These are phyloP conservation scores for Dictyophora rubrovolvata DNA, from an alignment of 768 basidiomycete species.

Conservation along the genomic window DNA sequence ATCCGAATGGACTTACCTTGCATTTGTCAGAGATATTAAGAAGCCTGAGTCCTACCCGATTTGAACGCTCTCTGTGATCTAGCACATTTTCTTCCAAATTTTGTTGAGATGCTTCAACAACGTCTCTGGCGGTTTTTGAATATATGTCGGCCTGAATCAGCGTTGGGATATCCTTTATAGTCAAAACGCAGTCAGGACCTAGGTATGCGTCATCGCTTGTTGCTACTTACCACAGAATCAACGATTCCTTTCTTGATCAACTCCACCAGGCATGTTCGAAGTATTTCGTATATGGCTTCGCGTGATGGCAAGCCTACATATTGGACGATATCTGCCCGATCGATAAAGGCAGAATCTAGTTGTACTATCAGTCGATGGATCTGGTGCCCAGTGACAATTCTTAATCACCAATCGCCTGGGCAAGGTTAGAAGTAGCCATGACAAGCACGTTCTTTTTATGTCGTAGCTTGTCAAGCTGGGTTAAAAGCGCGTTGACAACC, in stretches of 20 bases:
- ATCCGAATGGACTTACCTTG: constrained; percentile 43
- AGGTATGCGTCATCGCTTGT: not conserved
- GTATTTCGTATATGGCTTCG: constrained; percentile 89
- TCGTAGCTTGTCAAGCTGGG: constrained; percentile 92
- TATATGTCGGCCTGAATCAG: constrained; percentile 36
- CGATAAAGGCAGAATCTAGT: constrained; percentile 87
- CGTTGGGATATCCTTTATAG: constrained; percentile 47
- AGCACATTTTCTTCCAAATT: constrained; percentile 1
- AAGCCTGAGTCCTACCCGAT: constrained; percentile 46
- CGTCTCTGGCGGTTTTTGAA: constrained; percentile 10
- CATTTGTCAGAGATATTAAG: constrained; percentile 67
- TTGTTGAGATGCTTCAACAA: constrained; percentile 18
- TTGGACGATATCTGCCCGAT: constrained; percentile 94
- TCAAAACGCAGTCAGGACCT: not conserved
- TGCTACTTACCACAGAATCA: constrained; percentile 40
- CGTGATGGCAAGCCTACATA: constrained; percentile 86
- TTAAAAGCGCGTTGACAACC: constrained; percentile 96
- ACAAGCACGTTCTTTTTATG: constrained; percentile 89
- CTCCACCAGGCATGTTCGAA: constrained; percentile 73
- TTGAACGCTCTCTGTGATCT: constrained; percentile 39
- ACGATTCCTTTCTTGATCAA: constrained; percentile 69
- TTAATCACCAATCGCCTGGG: constrained; percentile 77
- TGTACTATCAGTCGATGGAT: not conserved
- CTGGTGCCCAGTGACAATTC: not conserved
- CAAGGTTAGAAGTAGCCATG: constrained; percentile 93